phyloP scores from a whole-genome alignment of 768 basidiomycete genomes.

The Kwoniella sp. region DNA sequence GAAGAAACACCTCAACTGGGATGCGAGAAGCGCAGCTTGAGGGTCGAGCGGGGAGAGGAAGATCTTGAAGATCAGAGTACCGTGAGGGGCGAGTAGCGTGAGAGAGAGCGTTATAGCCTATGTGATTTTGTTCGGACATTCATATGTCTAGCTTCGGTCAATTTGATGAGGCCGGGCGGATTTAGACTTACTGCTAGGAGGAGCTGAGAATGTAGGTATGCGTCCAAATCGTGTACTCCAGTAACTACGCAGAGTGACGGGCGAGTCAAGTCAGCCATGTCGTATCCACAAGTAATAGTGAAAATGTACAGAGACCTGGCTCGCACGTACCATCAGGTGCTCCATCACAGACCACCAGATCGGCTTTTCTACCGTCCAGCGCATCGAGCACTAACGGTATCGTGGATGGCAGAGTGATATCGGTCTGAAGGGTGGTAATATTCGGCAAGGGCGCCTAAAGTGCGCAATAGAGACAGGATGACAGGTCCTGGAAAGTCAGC shows the following conservation, averaged over 20 bases:
- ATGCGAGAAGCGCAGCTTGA: slow-evolving; percentile 55
- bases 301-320: not conserved
- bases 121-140: not conserved
- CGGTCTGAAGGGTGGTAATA: slow-evolving; percentile 58
- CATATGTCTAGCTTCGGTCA: not conserved
- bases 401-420: slow-evolving; percentile 59
- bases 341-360: slow-evolving; percentile 61
- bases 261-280: slow-evolving; percentile 1
- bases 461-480: not conserved
- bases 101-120: slow-evolving; percentile 59
- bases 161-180: not conserved
- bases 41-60: slow-evolving; percentile 57
- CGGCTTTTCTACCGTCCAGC: slow-evolving; percentile 57
- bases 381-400: slow-evolving; percentile 57
- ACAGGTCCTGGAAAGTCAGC: too few relatives aligned
- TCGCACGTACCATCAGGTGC: slow-evolving; percentile 58
- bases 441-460: slow-evolving; percentile 57
- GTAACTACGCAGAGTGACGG: slow-evolving; percentile 53
- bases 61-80: slow-evolving; percentile 60
- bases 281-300: not conserved
- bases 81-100: slow-evolving; percentile 57
- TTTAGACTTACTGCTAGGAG: slow-evolving; percentile 56
- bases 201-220: slow-evolving; percentile 59
- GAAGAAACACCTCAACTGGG: slow-evolving; percentile 58
- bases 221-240: slow-evolving; percentile 60